Conservation (phyloP, 352 stramenopile species). For the Lagenidium giganteum region DNA sequence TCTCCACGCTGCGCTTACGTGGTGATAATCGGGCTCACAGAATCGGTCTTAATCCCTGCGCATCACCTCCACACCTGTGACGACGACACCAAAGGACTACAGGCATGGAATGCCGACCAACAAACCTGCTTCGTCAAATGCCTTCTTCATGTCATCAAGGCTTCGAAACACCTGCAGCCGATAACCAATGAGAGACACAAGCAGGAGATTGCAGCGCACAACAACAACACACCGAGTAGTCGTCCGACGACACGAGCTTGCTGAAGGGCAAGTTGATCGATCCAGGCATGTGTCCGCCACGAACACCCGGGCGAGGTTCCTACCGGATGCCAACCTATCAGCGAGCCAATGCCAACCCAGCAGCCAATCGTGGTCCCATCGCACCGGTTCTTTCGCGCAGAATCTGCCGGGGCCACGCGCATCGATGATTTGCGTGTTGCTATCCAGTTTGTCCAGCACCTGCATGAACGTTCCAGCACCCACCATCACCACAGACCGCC, state of each 20-base stretch:
- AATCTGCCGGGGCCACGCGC: slow-evolving; percentile 87
- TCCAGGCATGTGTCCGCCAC: slow-evolving; percentile 90
- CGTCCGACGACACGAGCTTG: slow-evolving; percentile 78
- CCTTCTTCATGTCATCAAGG: slow-evolving; percentile 64
- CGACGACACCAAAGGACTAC: no score
- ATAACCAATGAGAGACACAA: slow-evolving; percentile 21
- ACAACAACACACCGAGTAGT: slow-evolving; percentile 65
- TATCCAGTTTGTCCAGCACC: slow-evolving; percentile 51
- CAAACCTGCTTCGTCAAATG: slow-evolving; percentile 66
- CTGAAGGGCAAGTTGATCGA: slow-evolving; percentile 89
- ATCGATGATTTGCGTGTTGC: slow-evolving; percentile 86
- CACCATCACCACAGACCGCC: no score
- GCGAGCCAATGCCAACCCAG: neutral
- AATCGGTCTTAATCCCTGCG: slow-evolving; percentile 56
- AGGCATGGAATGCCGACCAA: no score
- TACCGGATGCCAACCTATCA: slow-evolving; percentile 9
- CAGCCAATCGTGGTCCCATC: neutral
- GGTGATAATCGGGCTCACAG: slow-evolving; percentile 58
- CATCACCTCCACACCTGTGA: no score
- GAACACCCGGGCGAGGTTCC: slow-evolving; percentile 90
- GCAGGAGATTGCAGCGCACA: slow-evolving; percentile 33
- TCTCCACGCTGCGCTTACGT: slow-evolving; percentile 34
- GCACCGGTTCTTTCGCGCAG: slow-evolving; percentile 71
- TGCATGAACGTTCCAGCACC: no score
- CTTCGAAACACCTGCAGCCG: slow-evolving; percentile 59